Evolutionary conservation across 2,329 filamentous ascomycete species (phyloP), one percentile per base, ranked within the genome.

Genomic region (Neopestalotiopsis sp.): DNA sequence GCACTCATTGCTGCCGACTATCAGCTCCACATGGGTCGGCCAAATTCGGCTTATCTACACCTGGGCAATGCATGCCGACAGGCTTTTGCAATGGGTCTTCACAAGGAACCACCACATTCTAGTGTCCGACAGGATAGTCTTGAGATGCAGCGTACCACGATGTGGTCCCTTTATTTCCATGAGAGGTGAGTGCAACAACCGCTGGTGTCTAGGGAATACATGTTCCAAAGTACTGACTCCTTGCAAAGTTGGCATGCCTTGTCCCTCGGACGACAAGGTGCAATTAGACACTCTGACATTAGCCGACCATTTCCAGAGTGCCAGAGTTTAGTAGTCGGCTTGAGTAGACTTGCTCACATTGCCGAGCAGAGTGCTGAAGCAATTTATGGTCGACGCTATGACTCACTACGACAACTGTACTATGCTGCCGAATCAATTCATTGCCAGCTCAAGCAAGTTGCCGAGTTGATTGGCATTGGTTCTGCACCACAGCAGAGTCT

Each of bases 121-220:
- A 57, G 71, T 1, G 67, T 69, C 5, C 68, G 69, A 2, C 65
- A 70, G 3, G 72, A 74, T 53, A 70, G 69, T 20, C 63, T 74
- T 3, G 69, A 77, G 49, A 74, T 73, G 38, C 72, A 72, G 4
- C 71, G 75, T 2, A 70, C 70, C 1, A 78, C 76, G 0, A 68
- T 78, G 10, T 78, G 76, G 76, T 73, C 71, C 12, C 73, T 78
- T 2, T 78, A 78, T 63, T 75, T 73, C n/a, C 70, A 74, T 14
- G 76, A 78, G 63, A 74, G 70, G 72, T 75, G 70, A 2, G 20
- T 49, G 13, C 5, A 34, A 42, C 20, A 13, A 5, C 14, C 24
- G 32, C 17, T 57, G 3, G 61, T 38, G 30, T 10, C 45, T 3
- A 9, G 17, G 17, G 5, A n/a, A 9, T 53, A 24, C 7, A 20